Base-by-base conservation (phyloP, 768 basidiomycete genomes). In the Mycena latifolia region DNA sequence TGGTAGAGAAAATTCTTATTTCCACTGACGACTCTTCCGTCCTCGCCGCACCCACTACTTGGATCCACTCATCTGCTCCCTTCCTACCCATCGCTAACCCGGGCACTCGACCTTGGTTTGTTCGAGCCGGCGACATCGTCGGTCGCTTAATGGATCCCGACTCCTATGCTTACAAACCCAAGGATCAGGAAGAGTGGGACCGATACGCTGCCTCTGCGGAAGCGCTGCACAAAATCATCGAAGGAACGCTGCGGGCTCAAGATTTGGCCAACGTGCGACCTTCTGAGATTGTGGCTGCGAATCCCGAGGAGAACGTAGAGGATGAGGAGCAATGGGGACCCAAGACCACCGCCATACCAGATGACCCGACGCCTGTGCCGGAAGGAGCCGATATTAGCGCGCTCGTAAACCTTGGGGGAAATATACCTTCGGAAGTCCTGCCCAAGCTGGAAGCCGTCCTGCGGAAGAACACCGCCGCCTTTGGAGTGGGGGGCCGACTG, bases 281-380 rank as follows among this genome's bases (percentile, higher is more conserved):
- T 5, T 8, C 43, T 1, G 24, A 31, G 11, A 12, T 31, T 0
- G 15, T 2, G 2, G 12, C 43, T 3, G 10, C 22, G n/a, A 50
- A 55, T 11, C 31, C 31, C 17, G 60, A 64, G 14, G 15, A 53
- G 29, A 14, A 17, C 0, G 58, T 61, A 0, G 43, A 53, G 1
- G 70, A 72, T 22, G 60, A 68, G 24, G 11, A 33, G 11, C 35
- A 58, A 2, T 70, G 67, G 62, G 69, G 71, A 1, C 72, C 73
- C 9, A 76, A 76, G 35, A 73, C 70, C 2, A 50, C 71, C 0
- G 73, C 74, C 10, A 25, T 67, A 0, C 70, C 74, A 5, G 71
- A 61, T 59, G 43, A 28, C 25, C 47, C 63, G 66, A 22, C 31
- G 14, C 39, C 25, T 18, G 17, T 41, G 17, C 11, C 8, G 2